Conservation (phyloP, 2,329 filamentous ascomycete species). For the Fusarium vanettenii region DNA sequence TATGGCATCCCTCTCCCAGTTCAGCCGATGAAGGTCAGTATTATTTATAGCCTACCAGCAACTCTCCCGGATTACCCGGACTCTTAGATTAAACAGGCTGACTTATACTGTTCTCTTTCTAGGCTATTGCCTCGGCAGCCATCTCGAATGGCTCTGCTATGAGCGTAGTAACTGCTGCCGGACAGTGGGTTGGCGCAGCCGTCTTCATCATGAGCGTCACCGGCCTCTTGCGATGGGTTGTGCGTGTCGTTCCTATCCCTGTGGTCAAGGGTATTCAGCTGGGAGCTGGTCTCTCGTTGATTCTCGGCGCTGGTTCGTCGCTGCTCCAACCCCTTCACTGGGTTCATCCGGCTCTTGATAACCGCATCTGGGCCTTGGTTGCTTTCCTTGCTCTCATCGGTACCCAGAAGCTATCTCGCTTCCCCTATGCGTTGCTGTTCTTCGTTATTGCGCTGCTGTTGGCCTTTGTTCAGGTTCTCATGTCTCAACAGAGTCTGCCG, state of each 20-base stretch:
- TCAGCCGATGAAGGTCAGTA: constrained; percentile 79
- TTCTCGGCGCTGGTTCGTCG: constrained; percentile 78
- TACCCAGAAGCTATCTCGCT: constrained; percentile 71
- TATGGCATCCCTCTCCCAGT: constrained; percentile 94
- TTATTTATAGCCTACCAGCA: background rate
- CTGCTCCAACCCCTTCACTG: constrained; percentile 78
- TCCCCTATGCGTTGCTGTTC: constrained; percentile 83
- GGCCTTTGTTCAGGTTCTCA: constrained; percentile 59
- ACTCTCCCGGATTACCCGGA: background rate
- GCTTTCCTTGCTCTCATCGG: constrained; percentile 78
- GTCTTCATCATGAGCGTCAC: constrained; percentile 84
- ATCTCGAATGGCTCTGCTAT: constrained; percentile 68
- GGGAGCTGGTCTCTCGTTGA: constrained; percentile 86
- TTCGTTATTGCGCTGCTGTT: constrained; percentile 77
- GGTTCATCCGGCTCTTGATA: constrained; percentile 77
- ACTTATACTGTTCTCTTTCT: background rate
- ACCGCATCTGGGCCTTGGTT: constrained; percentile 79
- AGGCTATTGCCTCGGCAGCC: constrained; percentile 91
- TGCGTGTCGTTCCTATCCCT: constrained; percentile 81
- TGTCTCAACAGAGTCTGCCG: constrained; percentile 55
- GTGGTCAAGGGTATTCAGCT: constrained; percentile 96
- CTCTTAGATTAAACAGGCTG: background rate
- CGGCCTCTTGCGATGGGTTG: constrained; percentile 80
- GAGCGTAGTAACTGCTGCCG: constrained; percentile 80
- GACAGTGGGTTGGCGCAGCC: constrained; percentile 76